Conservation (phyloP, 345 rosid genomes). For the Populus simonii region DNA sequence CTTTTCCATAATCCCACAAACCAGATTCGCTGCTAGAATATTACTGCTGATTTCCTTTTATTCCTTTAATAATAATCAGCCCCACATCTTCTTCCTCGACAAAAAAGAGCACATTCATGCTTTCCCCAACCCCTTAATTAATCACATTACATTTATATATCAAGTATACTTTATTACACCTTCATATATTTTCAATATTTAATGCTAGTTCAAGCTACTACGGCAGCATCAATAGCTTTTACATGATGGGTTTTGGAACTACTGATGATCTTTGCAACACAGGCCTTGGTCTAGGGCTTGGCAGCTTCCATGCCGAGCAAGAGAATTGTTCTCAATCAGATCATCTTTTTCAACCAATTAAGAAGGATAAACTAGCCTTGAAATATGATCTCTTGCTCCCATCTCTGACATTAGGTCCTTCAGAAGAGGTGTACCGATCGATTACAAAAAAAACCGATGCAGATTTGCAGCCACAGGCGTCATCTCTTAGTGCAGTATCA, state of each 20-base stretch:
- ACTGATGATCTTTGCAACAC: slow-evolving; percentile 28
- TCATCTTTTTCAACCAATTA: slow-evolving; percentile 8
- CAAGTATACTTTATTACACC: too few species aligned
- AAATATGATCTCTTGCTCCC: slow-evolving; percentile 35
- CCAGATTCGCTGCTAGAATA: not conserved
- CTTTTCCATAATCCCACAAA: slow-evolving; percentile 8
- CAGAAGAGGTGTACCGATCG: slow-evolving; percentile 14
- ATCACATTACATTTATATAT: too few species aligned
- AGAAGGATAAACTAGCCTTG: slow-evolving; percentile 24
- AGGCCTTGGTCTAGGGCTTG: slow-evolving; percentile 33
- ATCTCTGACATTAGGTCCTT: slow-evolving; percentile 40
- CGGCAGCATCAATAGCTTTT: not conserved
- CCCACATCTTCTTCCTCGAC: not conserved
- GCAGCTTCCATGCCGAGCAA: slow-evolving; percentile 17
- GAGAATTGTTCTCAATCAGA: not conserved
- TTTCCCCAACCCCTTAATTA: slow-evolving; percentile 5
- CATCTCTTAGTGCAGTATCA: slow-evolving; percentile 32
- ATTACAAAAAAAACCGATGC: not conserved
- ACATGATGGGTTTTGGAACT: slow-evolving; percentile 23
- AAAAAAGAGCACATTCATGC: not conserved
- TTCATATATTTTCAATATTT: not conserved
- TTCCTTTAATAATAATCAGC: not conserved
- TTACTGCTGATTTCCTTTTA: slow-evolving; percentile 6
- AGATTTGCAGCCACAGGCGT: slow-evolving; percentile 29
- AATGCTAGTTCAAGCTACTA: not conserved